Percentiles rank a stretch among this genome's conserved stretches.
Conservation (phyloP, 805 yeast genomes). For the Lipomyces sp. region DNA sequence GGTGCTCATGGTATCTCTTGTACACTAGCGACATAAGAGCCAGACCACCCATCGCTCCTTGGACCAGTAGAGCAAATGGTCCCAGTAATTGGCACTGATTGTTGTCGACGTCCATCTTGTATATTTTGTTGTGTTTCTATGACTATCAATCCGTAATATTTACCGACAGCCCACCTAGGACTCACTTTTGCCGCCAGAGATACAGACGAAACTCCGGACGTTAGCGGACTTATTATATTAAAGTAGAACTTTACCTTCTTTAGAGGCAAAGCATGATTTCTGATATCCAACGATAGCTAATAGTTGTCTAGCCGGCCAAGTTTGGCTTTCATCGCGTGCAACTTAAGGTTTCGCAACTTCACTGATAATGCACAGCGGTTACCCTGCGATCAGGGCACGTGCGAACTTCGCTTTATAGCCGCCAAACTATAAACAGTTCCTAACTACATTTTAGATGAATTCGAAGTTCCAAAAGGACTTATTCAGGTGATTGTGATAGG, state of each 20-base stretch:
- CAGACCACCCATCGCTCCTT: slow-evolving; percentile 72
- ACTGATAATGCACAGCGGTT: neutral
- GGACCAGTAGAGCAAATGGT: slow-evolving; percentile 82
- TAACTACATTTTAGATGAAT: neutral
- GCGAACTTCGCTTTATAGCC: too few species aligned
- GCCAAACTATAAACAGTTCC: too few species aligned
- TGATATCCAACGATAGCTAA: neutral
- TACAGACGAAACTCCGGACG: neutral
- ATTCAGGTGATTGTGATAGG: too few species aligned
- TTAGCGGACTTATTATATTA: neutral
- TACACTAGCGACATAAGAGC: slow-evolving; percentile 74
- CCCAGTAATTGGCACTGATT: slow-evolving; percentile 70
- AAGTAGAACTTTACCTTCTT: neutral
- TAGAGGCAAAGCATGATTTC: neutral
- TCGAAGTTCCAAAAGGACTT: neutral
- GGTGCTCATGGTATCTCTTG: slow-evolving; percentile 79
- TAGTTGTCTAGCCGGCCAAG: neutral
- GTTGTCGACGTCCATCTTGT: slow-evolving; percentile 23
- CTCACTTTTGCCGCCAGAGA: neutral
- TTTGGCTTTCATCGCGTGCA: slow-evolving; percentile 1
- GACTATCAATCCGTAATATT: neutral
- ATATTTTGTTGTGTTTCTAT: neutral
- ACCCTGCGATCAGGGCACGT: too few species aligned
- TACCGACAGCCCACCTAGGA: neutral
- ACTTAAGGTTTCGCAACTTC: neutral